Percentiles rank a stretch among this genome's conserved stretches.
phyloP scores from a whole-genome alignment of 1,139 yeast species.

The Candida smagusa region DNA sequence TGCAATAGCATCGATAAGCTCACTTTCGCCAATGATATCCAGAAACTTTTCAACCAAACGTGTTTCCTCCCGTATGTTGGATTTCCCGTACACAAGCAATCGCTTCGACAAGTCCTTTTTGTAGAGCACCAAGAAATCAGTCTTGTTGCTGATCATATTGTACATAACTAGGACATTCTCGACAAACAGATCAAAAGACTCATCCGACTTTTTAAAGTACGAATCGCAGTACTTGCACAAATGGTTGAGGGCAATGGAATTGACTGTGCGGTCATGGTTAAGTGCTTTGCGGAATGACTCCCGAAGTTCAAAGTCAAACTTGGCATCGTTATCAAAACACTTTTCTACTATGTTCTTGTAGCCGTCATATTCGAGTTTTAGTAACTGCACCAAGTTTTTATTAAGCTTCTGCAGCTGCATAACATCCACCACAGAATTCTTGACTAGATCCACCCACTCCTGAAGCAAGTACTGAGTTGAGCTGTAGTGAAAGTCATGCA shows the following conservation, averaged over 20 bases:
- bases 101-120: conserved; percentile 38
- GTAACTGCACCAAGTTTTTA: conserved; percentile 3
- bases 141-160: conserved; percentile 34
- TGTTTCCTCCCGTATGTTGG: conserved; percentile 22
- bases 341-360: conserved; percentile 7
- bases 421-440: conserved; percentile 3
- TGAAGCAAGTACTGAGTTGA: conserved; percentile 9
- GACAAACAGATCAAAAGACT: conserved; percentile 18
- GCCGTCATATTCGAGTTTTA: conserved; percentile 6
- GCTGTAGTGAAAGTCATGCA: conserved; percentile 9
- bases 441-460: conserved; percentile 14
- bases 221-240: conserved; percentile 36
- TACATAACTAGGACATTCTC: conserved; percentile 24
- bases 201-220: conserved; percentile 16
- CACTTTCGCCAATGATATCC: conserved; percentile 32
- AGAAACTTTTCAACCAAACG: conserved; percentile 24
- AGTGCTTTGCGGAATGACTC: conserved; percentile 23
- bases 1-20: conserved; percentile 25
- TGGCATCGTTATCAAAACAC: conserved; percentile 11
- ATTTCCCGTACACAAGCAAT: conserved; percentile 25
- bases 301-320: conserved; percentile 29
- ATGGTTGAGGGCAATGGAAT: conserved; percentile 19
- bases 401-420: conserved; percentile 3
- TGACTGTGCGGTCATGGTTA: conserved; percentile 18
- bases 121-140: conserved; percentile 29